Base-by-base conservation (phyloP, 805 yeast genomes). In the Torulaspora delbrueckii region DNA sequence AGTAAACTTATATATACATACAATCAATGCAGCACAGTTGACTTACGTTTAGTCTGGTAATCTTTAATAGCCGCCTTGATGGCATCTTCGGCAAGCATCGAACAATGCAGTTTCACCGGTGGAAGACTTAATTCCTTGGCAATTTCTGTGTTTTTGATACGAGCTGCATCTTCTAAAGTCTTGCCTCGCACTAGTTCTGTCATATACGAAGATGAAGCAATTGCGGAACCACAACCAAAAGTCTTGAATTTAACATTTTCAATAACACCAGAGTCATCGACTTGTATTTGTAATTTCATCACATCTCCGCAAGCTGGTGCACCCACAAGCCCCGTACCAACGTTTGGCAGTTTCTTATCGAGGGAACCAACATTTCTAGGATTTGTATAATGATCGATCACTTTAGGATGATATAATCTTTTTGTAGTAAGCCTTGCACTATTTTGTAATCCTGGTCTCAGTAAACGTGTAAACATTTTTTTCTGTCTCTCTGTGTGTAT, bases 251-350 rank as follows among this genome's bases (percentile, higher is more conserved):
- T 91, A 52, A 91, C 99, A 66, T 93, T 96, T 66, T 86, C 81
- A 57, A 93, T 93, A 43, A 86, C 75, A 1, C 99, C 99, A 46
- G 77, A 82, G 59, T 90, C 97, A 54, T 84, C 83, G 8, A 93
- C 99, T 65, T 90, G 81, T 61, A 93, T 93, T 68, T 93, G 98
- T 54, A 93, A 76, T 71, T 95, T 84, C 96, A 93, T 93, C 37
- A 93, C 99, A 72, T 93, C 99, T 45, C 99, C 99, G 72, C 99
- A 93, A 0, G 99, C 99, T 45, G 99, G 98, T 0, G 99, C 98
- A 46, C 99, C 99, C 12, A 93, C 99, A 37, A 93, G 76, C 1
- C 99, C 99, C 1, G 98, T 93, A 36, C 99, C 99, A 9, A 93
- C 97, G 55, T 81, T 78, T 13, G 70, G 60, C 48, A 79, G 77